These are phyloP conservation scores for Hippophae tibetana DNA, from an alignment of 306 rosid genomes.

Conservation along the genomic window DNA sequence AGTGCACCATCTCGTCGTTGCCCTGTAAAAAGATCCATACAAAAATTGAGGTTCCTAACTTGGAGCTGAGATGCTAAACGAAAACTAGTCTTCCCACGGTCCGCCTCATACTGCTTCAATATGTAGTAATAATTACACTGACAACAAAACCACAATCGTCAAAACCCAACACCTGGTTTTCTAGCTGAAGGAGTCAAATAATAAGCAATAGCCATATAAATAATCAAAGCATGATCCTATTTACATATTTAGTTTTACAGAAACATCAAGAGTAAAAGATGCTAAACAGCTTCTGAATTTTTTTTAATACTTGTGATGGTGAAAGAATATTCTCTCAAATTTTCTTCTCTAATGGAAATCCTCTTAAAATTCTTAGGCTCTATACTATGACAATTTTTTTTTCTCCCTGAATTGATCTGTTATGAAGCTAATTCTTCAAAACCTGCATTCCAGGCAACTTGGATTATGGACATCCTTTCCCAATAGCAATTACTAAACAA, in stretches of 20 bases:
- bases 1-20: conserved; percentile 10
- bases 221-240: too few species aligned
- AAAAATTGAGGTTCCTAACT: conserved; percentile 28
- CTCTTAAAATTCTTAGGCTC: not conserved
- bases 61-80: conserved; percentile 89
- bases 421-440: too few species aligned
- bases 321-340: not conserved
- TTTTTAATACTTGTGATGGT: not conserved
- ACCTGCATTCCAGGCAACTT: too few species aligned
- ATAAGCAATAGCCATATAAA: not conserved
- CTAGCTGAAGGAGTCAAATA: conserved; percentile 12
- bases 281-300: not conserved
- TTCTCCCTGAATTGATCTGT: too few species aligned
- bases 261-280: too few species aligned
- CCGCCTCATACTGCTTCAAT: conserved; percentile 61
- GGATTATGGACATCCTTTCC: too few species aligned
- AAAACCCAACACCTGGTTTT: conserved; percentile 9
- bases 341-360: not conserved
- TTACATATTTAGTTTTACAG: too few species aligned
- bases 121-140: conserved; percentile 80
- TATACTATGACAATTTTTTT: too few species aligned
- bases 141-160: conserved; percentile 27
- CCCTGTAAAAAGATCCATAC: conserved; percentile 4
- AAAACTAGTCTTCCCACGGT: conserved; percentile 82
- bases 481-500: not conserved